phyloP scores from a whole-genome alignment of 1,284 basidiomycete genomes.

The Sporisorium sorghi region DNA sequence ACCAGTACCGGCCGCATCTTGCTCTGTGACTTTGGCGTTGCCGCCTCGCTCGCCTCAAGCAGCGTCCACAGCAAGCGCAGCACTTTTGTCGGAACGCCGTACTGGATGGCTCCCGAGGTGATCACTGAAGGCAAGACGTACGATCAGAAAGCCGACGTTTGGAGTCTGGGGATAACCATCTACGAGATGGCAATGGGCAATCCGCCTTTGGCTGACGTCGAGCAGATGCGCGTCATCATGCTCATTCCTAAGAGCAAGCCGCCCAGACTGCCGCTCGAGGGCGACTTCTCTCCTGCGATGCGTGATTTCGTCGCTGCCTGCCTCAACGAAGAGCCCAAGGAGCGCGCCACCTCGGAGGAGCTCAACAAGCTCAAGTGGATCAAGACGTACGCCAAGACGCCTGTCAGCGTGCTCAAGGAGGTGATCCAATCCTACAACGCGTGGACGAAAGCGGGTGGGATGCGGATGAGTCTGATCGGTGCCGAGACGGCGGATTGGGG shows the following conservation, averaged over 20 bases:
- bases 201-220: constrained; percentile 68
- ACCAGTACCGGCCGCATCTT: constrained; percentile 50
- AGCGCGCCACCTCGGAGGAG: constrained; percentile 91
- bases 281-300: constrained; percentile 82
- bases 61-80: constrained; percentile 70
- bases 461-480: constrained; percentile 78
- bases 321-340: constrained; percentile 81
- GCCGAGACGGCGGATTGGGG: constrained; percentile 54
- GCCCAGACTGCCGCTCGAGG: constrained; percentile 81
- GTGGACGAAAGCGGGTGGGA: constrained; percentile 83
- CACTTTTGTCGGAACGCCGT: constrained; percentile 59
- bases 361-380: constrained; percentile 93
- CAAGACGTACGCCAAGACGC: constrained; percentile 78
- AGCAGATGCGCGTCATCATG: constrained; percentile 88
- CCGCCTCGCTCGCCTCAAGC: constrained; percentile 83
- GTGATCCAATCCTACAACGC: constrained; percentile 80
- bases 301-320: constrained; percentile 88
- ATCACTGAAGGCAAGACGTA: constrained; percentile 70
- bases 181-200: constrained; percentile 61
- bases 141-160: constrained; percentile 59
- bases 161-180: constrained; percentile 57
- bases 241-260: constrained; percentile 89
- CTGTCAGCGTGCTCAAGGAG: constrained; percentile 78
- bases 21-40: constrained; percentile 70
- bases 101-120: constrained; percentile 66